Evolutionary conservation across 768 basidiomycete genomes (phyloP).

Genomic region (Cyclocybe cylindracea): DNA sequence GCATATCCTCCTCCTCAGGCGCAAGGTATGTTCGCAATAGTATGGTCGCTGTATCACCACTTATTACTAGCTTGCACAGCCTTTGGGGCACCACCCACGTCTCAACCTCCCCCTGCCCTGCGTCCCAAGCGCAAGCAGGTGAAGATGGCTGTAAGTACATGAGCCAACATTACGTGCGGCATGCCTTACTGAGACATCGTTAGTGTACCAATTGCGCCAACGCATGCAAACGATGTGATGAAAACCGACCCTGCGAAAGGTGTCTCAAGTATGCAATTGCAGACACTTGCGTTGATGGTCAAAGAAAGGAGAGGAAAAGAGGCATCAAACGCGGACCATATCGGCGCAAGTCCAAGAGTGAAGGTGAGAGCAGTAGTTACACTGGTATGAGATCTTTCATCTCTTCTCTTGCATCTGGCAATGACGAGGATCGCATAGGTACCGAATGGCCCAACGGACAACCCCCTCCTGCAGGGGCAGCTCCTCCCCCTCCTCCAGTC

Average conservation of each 20-base stretch:
- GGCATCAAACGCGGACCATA: conserved; percentile 88
- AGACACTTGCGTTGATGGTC: conserved; percentile 81
- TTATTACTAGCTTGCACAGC: conserved; percentile 18
- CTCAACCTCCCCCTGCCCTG: conserved; percentile 24
- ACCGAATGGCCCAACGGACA: conserved; percentile 31
- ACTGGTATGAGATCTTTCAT: conserved; percentile 14
- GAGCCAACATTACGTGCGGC: background rate
- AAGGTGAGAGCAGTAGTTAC: conserved; percentile 17
- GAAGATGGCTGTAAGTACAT: conserved; percentile 69
- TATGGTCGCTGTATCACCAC: conserved; percentile 10
- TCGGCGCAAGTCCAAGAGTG: conserved; percentile 57
- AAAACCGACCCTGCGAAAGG: conserved; percentile 84
- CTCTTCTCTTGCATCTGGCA: conserved; percentile 2
- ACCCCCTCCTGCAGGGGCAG: conserved; percentile 23
- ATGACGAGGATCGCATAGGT: conserved; percentile 11
- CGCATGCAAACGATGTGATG: conserved; percentile 89
- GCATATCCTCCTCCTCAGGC: conserved; percentile 41
- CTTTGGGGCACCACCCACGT: conserved; percentile 24
- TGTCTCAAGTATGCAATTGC: conserved; percentile 87
- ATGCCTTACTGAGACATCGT: background rate
- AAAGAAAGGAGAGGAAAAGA: conserved; percentile 91
- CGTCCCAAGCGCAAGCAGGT: conserved; percentile 83
- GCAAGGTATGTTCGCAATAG: conserved; percentile 29
- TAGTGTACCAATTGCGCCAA: conserved; percentile 85
- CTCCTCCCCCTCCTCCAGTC: conserved; percentile 23